Evolutionary conservation across 768 basidiomycete species (phyloP), one percentile per base, ranked within the genome.

Genomic region (Xerocomellus dryophilus): DNA sequence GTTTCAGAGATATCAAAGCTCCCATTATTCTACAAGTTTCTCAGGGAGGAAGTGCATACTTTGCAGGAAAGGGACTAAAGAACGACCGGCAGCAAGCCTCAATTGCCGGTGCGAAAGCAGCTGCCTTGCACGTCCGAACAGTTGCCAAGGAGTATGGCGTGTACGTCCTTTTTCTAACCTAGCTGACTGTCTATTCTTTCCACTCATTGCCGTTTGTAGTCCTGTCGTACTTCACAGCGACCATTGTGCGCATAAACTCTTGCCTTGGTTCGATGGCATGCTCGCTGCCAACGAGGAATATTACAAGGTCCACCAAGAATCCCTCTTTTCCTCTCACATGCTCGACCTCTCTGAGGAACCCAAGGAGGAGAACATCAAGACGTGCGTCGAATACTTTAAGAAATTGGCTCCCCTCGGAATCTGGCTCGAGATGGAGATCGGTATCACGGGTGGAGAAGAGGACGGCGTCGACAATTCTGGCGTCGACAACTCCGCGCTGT

Each of bases 401-500:
- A 91, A 92, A 69, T 90, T 98, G 93, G 89, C 90, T 3, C 84
- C 87, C 57, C 73, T 98, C 67, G 88, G 90, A 47, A 76, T 92
- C 57, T 99, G 93, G 93, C 92, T 99, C 72, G 97, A 99, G 82
- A 99, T 99, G 97, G 97, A 99, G 76, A 99, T 99, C 71, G 97
- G 97, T 67, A 98, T 99, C 75, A 99, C 97, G 47, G 97, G 97
- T 67, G 97, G 97, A 65, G 97, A 99, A 73, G 97, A 99, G 73
- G 97, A 98, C 68, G 96, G 97, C 70, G 97, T 99, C 45, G 96
- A 99, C 77, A 99, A 99, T 81, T 88, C 93, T 43, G 84, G 79
- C 39, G 93, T 93, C 58, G 97, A 99, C 77, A 99, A 98, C 75
- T 78, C 86, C 43, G 81, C 82, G 55, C 79, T 98, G 66, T 99